Evolutionary conservation across 106 monocot species (phyloP), one percentile per base, ranked within the genome.

Genomic region (Dendrobium catenatum): DNA sequence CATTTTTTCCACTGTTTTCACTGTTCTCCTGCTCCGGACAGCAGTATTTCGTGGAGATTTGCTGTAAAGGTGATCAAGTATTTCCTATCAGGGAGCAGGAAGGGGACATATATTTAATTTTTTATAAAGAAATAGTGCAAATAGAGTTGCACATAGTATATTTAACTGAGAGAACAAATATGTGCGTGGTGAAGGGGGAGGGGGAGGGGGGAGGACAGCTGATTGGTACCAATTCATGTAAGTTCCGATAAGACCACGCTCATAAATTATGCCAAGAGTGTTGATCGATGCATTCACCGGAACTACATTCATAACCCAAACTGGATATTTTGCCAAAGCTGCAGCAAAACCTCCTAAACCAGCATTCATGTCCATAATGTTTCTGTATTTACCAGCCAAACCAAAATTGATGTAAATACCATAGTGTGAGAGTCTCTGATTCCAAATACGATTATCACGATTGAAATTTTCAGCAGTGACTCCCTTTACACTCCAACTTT

Each of bases 301-400:
- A 78, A 97, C 86, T 19, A 88, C 89, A 91, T 97, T 94, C 96
- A 97, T 94, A 81, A 97, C 92, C 96, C 96, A 97, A 88, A 89
- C 88, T 68, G 92, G 94, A 82, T 88, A 87, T 68, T 88, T 89
- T 13, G 83, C 80, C 75, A 97, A 67, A 43, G 90, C 90, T 42
- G 94, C 90, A 81, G 92, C 88, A 88, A 97, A 97, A 43, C 96
- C 90, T 64, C 96, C 96, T 31, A 94, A 78, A 27, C 88, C 90
- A 75, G 96, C 92, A 91, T 94, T 94, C 96, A 97, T 97, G 86
- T 97, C 96, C 88, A 94, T 92, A 19, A 94, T 83, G 77, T 97
- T 97, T 77, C 96, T 87, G 81, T 89, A 95, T 68, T 79, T 91
- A 77, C 86, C 88, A 55, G 31, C 59, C 80, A 73, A 42, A 1